Evolutionary conservation across 164 flowering plant genomes (phyloP), one percentile per base, ranked within the genome.

Genomic region (Dillenia suffruticosa): DNA sequence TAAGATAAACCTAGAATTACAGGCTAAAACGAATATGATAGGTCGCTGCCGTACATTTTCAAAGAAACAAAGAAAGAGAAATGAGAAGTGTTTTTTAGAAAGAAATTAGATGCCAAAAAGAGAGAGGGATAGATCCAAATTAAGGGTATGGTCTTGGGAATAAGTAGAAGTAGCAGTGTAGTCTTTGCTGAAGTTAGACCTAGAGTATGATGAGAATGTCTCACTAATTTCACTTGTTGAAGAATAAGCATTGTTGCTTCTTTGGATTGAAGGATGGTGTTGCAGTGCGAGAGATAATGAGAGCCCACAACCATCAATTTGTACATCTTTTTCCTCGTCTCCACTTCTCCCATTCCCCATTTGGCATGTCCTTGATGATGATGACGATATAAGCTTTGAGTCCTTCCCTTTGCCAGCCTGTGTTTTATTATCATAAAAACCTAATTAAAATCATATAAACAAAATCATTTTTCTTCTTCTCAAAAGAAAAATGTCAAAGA

Each of bases 221-320:
- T 83, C 90, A 40, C 87, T 83, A 46, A 71, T 74, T 57, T 83
- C 94, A 44, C 88, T 83, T 0, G 68, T 58, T 0, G 85, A 71
- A 10, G 76, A 82, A n/a, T 70, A 76, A 5, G 64, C 66, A 51
- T 74, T 74, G 48, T 73, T 60, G 24, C 80, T 75, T 59, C 66
- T 72, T 49, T 72, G 79, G 5, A 65, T 56, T 0, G 67, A 68
- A 0, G 77, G 87, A 16, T 12, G 16, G 8, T 56, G 71, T 17
- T 55, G 78, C 72, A 84, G 67, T 3, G 89, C 75, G 48, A 87
- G 81, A 0, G 86, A 79, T 48, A 87, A 52, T 0, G 83, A 82
- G 14, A 88, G 64, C 9, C 75, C 67, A 40, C 72, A 64, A n/a
- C 24, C 77, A 9, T 62, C 64, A 0, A 26, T 68, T 49, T 59